These are phyloP conservation scores for Dendrothele bispora DNA, from an alignment of 768 basidiomycete species.

Conservation along the genomic window DNA sequence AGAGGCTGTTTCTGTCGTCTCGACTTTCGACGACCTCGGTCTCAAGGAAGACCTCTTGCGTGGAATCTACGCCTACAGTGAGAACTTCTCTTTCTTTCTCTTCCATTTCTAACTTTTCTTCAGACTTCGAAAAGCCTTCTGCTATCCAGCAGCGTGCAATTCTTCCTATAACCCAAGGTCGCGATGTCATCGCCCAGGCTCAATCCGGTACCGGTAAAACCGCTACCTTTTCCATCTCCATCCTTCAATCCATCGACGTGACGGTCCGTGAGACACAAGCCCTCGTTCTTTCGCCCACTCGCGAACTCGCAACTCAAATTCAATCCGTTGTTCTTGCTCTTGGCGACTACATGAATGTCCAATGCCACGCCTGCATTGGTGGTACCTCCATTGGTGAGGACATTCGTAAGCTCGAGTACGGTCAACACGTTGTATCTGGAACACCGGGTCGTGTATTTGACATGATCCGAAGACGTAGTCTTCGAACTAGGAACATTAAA, in stretches of 20 bases:
- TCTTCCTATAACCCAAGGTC: constrained; percentile 90
- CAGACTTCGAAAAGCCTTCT: constrained; percentile 96
- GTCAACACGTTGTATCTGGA: constrained; percentile 96
- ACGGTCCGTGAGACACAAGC: constrained; percentile 95
- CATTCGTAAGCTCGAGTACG: constrained; percentile 95
- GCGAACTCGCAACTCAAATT: constrained; percentile 98
- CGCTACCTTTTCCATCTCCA: constrained; percentile 96
- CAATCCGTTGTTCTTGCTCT: constrained; percentile 95
- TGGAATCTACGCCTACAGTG: constrained; percentile 98
- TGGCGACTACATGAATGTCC: constrained; percentile 99
- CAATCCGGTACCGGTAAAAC: constrained; percentile 99
- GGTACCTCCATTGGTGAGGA: constrained; percentile 98
- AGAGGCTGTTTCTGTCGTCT: constrained; percentile 85
- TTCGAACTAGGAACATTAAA: constrained; percentile 97
- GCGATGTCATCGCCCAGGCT: constrained; percentile 98
- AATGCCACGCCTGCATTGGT: constrained; percentile 98
- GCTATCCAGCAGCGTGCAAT: constrained; percentile 99
- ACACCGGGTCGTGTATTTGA: constrained; percentile 98
- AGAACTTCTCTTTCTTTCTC: constrained; percentile 24
- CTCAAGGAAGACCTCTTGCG: constrained; percentile 94
- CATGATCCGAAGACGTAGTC: constrained; percentile 93
- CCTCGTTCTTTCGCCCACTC: constrained; percentile 95
- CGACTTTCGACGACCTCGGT: constrained; percentile 86
- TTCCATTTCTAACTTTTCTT: background rate
- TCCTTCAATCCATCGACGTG: constrained; percentile 96